These are phyloP conservation scores for Xylaria nigripes DNA, from an alignment of 495 filamentous ascomycete species.

Conservation along the genomic window DNA sequence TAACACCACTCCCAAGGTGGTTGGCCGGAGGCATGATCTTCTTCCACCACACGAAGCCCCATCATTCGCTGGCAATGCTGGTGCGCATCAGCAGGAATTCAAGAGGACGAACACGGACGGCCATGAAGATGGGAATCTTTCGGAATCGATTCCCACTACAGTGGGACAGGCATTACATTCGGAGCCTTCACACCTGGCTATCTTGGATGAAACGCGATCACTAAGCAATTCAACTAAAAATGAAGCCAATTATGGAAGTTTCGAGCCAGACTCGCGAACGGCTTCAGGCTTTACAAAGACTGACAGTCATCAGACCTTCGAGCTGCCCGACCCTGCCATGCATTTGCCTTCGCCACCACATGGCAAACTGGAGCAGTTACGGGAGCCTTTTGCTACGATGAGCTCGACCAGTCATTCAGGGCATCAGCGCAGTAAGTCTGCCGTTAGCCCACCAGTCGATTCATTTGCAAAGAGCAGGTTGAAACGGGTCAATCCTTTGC, in stretches of 20 bases:
- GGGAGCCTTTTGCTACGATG: background rate
- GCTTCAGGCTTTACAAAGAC: slow-evolving; percentile 29
- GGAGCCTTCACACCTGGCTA: slow-evolving; percentile 22
- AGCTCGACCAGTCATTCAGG: background rate
- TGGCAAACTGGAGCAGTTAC: background rate
- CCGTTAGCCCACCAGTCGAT: slow-evolving; percentile 8
- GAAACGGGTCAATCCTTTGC: slow-evolving; percentile 5
- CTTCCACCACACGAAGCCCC: slow-evolving; percentile 13
- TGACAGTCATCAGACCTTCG: slow-evolving; percentile 34
- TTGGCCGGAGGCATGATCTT: slow-evolving; percentile 17
- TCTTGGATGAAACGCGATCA: slow-evolving; percentile 26
- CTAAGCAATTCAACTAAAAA: slow-evolving; percentile 26
- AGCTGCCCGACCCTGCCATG: slow-evolving; percentile 70
- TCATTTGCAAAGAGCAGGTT: background rate
- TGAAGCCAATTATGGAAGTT: slow-evolving; percentile 61
- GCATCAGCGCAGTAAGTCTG: background rate
- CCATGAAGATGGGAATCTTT: slow-evolving; percentile 17
- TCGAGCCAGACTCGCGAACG: slow-evolving; percentile 55
- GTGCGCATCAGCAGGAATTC: slow-evolving; percentile 17
- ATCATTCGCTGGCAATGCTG: slow-evolving; percentile 17
- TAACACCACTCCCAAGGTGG: slow-evolving; percentile 41
- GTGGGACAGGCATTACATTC: slow-evolving; percentile 5
- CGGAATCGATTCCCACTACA: slow-evolving; percentile 16
- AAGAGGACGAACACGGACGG: background rate
- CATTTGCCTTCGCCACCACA: slow-evolving; percentile 42